These are phyloP conservation scores for Ambrosia artemisiifolia DNA, from an alignment of 129 eudicot genomes.

Conservation along the genomic window DNA sequence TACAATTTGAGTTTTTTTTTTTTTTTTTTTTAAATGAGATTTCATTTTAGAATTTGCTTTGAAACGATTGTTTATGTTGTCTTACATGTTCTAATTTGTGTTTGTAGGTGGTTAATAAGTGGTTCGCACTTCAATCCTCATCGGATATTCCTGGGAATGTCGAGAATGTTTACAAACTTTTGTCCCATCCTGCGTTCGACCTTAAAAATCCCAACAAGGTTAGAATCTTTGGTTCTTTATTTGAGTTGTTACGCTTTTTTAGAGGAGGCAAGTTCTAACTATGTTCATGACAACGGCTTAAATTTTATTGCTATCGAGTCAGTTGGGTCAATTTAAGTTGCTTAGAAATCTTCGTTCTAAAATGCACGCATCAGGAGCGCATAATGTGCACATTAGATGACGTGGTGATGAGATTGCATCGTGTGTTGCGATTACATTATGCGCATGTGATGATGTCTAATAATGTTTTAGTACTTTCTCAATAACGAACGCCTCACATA, in stretches of 20 bases:
- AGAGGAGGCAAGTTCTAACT: not conserved
- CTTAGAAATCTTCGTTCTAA: not conserved
- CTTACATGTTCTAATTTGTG: not conserved
- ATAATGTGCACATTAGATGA: too few species aligned
- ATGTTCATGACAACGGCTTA: not conserved
- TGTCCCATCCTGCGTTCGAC: constrained; percentile 87
- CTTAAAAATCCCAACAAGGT: constrained; percentile 93
- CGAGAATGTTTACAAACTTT: constrained; percentile 75
- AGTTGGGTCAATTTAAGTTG: not conserved
- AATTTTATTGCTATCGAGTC: not conserved
- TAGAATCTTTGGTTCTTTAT: constrained; percentile 1
- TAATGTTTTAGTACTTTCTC: too few species aligned
- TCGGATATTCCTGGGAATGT: constrained; percentile 94
- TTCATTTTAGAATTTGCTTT: not conserved
- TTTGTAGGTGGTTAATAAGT: constrained; percentile 75
- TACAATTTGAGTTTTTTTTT: not conserved
- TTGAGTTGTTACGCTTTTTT: not conserved
- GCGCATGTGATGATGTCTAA: too few species aligned
- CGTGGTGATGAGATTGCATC: too few species aligned
- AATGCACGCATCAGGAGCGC: too few species aligned
- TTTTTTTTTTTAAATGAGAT: not conserved
- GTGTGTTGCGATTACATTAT: too few species aligned
- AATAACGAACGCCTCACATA: too few species aligned
- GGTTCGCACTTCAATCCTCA: constrained; percentile 93
- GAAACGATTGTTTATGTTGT: not conserved